Evolutionary conservation across 2,329 filamentous ascomycete genomes (phyloP).

Genomic region (Chaetomium sp.): DNA sequence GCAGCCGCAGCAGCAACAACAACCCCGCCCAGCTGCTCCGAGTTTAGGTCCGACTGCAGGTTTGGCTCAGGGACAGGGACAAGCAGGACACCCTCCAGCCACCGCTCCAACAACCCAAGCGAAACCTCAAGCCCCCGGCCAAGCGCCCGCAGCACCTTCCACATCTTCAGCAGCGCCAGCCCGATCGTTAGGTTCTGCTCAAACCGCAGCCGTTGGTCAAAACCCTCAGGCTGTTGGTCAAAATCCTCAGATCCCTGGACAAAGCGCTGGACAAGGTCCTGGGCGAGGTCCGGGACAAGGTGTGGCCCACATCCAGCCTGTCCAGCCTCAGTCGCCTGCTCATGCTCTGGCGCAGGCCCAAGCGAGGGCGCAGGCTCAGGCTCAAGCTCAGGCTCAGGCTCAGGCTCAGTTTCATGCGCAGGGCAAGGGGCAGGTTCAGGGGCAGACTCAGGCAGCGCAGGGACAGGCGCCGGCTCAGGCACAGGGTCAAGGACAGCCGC

Average conservation of each 20-base stretch:
- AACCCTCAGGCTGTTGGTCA: background rate
- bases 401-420: background rate
- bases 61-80: too few relatives aligned
- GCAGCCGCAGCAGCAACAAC: too few relatives aligned
- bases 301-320: background rate
- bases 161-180: too few relatives aligned
- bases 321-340: slow-evolving; percentile 1
- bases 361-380: background rate
- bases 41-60: too few relatives aligned
- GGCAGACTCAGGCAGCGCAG: background rate
- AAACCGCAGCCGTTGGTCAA: background rate
- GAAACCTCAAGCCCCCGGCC: background rate
- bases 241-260: background rate
- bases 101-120: background rate
- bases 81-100: background rate
- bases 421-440: background rate
- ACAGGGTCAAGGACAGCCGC: too few relatives aligned
- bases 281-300: background rate
- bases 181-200: background rate
- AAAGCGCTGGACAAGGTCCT: background rate
- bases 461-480: too few relatives aligned
- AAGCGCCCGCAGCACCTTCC: too few relatives aligned
- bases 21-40: too few relatives aligned
- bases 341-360: background rate
- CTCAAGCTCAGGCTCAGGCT: background rate